Evolutionary conservation across 495 filamentous ascomycete species (phyloP), one percentile per base, ranked within the genome.

Genomic region (Neurospora intermedia): DNA sequence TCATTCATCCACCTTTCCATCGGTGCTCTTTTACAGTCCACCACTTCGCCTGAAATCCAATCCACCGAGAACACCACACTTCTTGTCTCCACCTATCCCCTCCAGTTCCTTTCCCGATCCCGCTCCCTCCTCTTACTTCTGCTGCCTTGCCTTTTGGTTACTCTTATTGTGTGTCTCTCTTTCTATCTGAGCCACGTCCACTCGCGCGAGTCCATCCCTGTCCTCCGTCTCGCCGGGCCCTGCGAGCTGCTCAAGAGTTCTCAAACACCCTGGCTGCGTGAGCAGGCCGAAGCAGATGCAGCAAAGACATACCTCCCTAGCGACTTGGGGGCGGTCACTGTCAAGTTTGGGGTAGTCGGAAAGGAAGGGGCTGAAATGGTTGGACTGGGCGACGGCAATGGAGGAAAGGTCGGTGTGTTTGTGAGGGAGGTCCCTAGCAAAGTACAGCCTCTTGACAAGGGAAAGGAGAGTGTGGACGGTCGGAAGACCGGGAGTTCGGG

Each of bases 181-280:
- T 10, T 72, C 43, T 78, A 76, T 74, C 70, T 66, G 27, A 38
- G 35, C 6, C 13, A 18, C 31, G 54, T 43, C 11, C 76, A 81
- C 72, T 20, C 42, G 0, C 6, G 9, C 16, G 62, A 73, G 7
- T n/a, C 46, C 43, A 73, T 81, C 45, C 79, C 79, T 54, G 79
- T 81, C 20, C 75, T 81, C 72, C 75, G 79, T 4, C 35, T 70
- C 15, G 62, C 70, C 16, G 70, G 71, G 9, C 10, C 69, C 9
- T 72, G 69, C 43, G 79, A 81, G 72, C 13, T 78, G 59, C 73
- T 78, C 54, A 81, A 81, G 74, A 76, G 74, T 66, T 31, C 76
- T 10, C 79, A 81, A 73, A 78, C 79, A 39, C n/a, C 20, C 0
- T 78, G 70, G 43, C 23, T 78, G 43, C 59, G 78, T 8, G 76